Evolutionary conservation across 1,284 basidiomycete genomes (phyloP), one percentile per base, ranked within the genome.

Genomic region (Malassezia globosa): DNA sequence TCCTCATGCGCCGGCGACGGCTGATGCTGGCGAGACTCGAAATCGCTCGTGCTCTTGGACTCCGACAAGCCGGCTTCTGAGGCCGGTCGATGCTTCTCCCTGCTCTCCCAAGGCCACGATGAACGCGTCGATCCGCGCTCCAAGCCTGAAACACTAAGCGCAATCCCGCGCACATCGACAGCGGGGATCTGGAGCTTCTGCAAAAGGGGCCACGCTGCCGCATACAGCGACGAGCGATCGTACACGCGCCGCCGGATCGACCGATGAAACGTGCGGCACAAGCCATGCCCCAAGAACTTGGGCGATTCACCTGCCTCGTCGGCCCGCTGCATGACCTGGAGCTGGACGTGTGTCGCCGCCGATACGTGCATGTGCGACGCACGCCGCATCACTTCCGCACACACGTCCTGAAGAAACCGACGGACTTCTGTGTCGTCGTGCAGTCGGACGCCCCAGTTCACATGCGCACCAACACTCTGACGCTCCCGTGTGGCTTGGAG

Each of bases 231-330:
- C 2, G 86, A 81, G 19, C 49, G 51, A 4, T 54, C 55, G 7
- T 46, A 54, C 0, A 58, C 54, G 1, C 51, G 73, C 1, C 90
- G 74, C 1, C 79, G 72, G 0, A 74, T 74, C 57, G 85, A 84
- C 66, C 83, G 85, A 68, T 81, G 88, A 74, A 83, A 84, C 0
- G 81, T 78, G 46, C 89, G 82, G 70, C 89, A 95, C 8, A 79
- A 73, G 1, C 92, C 92, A 64, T 96, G 90, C 0, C 92, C 92
- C 59, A 96, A 77, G 58, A 95, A 95, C 84, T 96, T 97, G 0
- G 90, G 83, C n/a, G 86, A 80, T 65, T 97, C 94, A 10, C 85
- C 75, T 0, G 90, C 89, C 5, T n/a, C n/a, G 0, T 92, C 87
- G 45, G 79, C 80, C 6, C 92, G 79, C 58, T 82, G 82, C 84